These are phyloP conservation scores for Talaromyces sp. DNA, from an alignment of 2,329 filamentous ascomycete genomes.

Conservation along the genomic window DNA sequence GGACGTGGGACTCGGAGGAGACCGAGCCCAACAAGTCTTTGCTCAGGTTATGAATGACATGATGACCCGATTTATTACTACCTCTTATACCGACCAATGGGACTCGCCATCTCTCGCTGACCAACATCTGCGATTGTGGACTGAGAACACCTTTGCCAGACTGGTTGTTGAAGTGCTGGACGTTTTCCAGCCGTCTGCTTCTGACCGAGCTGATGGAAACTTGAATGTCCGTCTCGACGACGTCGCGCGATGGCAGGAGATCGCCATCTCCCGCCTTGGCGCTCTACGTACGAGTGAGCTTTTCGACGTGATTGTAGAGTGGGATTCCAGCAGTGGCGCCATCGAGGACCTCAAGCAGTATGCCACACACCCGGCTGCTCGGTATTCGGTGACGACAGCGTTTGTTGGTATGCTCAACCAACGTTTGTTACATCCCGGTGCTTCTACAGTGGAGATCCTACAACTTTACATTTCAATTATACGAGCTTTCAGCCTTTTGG, in stretches of 20 bases:
- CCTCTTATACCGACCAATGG: constrained; percentile 55
- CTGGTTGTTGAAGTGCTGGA: constrained; percentile 45
- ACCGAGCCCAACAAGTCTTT: constrained; percentile 51
- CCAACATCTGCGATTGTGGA: constrained; percentile 49
- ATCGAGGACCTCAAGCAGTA: constrained; percentile 57
- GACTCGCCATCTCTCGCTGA: constrained; percentile 43
- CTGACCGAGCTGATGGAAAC: constrained; percentile 17
- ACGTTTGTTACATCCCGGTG: constrained; percentile 56
- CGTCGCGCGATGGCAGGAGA: constrained; percentile 50
- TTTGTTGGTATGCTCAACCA: constrained; percentile 50
- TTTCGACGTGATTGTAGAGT: constrained; percentile 58
- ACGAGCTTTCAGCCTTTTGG: constrained; percentile 56
- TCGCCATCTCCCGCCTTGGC: constrained; percentile 51
- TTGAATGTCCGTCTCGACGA: constrained; percentile 32
- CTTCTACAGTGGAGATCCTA: constrained; percentile 61
- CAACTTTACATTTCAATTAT: constrained; percentile 64
- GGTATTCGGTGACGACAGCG: constrained; percentile 48
- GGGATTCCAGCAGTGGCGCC: constrained; percentile 53
- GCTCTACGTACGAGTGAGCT: constrained; percentile 51
- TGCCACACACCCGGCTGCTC: constrained; percentile 47
- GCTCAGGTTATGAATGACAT: constrained; percentile 54
- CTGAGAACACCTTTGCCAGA: constrained; percentile 49
- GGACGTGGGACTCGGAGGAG: constrained; percentile 50
- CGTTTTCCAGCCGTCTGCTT: constrained; percentile 27
- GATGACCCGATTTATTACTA: constrained; percentile 51